Base-by-base conservation (phyloP, 2,329 filamentous ascomycete genomes). In the Alternaria sp. region DNA sequence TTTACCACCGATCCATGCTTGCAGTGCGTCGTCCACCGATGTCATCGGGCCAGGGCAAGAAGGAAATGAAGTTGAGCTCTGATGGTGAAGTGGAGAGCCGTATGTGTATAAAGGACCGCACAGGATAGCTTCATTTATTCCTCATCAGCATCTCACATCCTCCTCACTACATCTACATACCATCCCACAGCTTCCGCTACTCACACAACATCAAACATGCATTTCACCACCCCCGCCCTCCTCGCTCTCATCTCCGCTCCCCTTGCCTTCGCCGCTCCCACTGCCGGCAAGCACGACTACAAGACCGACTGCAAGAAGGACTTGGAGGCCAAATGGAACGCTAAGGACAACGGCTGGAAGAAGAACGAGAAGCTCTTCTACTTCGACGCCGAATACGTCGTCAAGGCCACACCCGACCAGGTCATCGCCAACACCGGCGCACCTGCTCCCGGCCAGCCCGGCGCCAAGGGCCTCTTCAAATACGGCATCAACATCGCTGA, bases 401-500 rank as follows among this genome's bases (percentile, higher is more conserved):
- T 87, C 61, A 73, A 80, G 46, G 85, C 85, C 15, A 83, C 78
- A 5, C 85, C 85, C 1, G 79, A 84, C 45, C 79, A 87, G 67
- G 85, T 87, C 61, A 82, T 86, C 66, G 79, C 84, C 65, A 74
- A 73, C 50, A 80, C 79, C 6, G 65, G 68, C 9, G 80, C 77
- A 56, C 67, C 73, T 5, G 73, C 78, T 1, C 81, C 81, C 25
- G 83, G 84, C 7, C 75, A 84, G 12, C 69, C 77, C 43, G 83
- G 83, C 32, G 81, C 83, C 43, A 74, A 76, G 36, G 85, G 85
- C 19, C 75, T 82, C 62, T 88, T 83, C 81, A 82, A 84, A 69
- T 85, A 83, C 68, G 85, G 84, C 65, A 82, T 88, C 77, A 87
- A 87, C 79, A 78, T 81, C 26, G 68, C 78, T 13, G 68, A 78